Percentiles rank a stretch among this genome's conserved stretches.
phyloP scores from a whole-genome alignment of 495 filamentous ascomycete genomes.

The Neurospora sp. region DNA sequence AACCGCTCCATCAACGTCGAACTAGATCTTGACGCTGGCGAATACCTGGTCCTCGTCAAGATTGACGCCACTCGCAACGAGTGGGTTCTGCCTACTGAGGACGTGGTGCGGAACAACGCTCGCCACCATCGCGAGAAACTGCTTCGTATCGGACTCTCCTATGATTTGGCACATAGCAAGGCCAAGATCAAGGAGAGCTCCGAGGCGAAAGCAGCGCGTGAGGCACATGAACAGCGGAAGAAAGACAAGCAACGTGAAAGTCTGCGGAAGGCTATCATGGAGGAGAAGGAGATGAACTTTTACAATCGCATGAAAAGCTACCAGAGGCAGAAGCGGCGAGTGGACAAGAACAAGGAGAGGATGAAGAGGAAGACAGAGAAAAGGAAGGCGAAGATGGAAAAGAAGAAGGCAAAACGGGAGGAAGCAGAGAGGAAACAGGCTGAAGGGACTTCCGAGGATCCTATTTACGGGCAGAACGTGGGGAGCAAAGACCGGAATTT shows the following conservation, averaged over 20 bases:
- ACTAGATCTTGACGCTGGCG: constrained; percentile 69
- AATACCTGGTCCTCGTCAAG: constrained; percentile 70
- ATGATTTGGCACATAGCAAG: constrained; percentile 78
- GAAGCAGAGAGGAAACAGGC: not conserved
- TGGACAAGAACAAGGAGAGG: constrained; percentile 10
- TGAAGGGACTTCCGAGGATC: not conserved
- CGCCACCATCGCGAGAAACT: constrained; percentile 65
- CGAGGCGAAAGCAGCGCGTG: constrained; percentile 46
- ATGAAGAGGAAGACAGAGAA: constrained; percentile 23
- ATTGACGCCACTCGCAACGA: constrained; percentile 56
- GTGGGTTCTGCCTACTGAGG: constrained; percentile 47
- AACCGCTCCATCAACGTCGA: constrained; percentile 73
- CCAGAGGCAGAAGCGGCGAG: constrained; percentile 4
- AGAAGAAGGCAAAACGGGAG: constrained; percentile 16
- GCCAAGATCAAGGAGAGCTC: constrained; percentile 55
- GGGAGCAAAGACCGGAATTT: not conserved
- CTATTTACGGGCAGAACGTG: not conserved
- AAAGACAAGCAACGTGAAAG: constrained; percentile 42
- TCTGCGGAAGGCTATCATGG: constrained; percentile 17
- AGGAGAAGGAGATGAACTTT: constrained; percentile 15
- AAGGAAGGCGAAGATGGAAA: constrained; percentile 10
- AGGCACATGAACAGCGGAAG: constrained; percentile 28
- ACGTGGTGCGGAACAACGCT: constrained; percentile 55
- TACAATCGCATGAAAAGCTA: constrained; percentile 5
- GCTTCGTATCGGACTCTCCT: constrained; percentile 67